phyloP scores from a whole-genome alignment of 768 basidiomycete genomes.

The Tricholomella constricta region DNA sequence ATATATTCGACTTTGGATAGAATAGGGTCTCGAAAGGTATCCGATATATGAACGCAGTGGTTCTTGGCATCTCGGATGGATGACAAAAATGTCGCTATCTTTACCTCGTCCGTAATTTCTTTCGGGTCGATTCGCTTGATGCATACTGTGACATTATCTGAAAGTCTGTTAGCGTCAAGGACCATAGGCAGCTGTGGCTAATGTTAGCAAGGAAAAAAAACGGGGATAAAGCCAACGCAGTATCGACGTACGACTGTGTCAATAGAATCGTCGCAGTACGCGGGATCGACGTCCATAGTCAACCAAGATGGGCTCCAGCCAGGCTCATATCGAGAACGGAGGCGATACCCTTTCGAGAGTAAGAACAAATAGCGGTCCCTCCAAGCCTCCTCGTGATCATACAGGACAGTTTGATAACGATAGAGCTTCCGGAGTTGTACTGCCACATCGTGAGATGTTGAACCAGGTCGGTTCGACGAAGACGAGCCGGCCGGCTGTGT shows the following conservation, averaged over 20 bases:
- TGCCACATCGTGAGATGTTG: not conserved
- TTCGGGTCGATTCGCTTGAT: conserved; percentile 4
- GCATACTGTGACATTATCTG: conserved; percentile 11
- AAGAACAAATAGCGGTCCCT: conserved; percentile 20
- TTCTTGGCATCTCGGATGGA: conserved; percentile 11
- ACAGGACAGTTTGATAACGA: conserved; percentile 8
- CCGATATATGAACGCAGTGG: conserved; percentile 18
- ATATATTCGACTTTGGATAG: conserved; percentile 18
- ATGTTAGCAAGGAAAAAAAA: no score
- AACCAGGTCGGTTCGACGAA: no score
- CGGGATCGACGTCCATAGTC: conserved; percentile 7
- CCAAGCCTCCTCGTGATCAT: conserved; percentile 23
- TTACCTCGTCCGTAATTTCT: conserved; percentile 5
- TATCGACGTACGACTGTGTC: not conserved
- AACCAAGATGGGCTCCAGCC: conserved; percentile 33
- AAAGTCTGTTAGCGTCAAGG: conserved; percentile 9
- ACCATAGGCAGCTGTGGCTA: conserved; percentile 5
- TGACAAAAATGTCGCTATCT: conserved; percentile 12
- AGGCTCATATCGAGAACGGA: conserved; percentile 30
- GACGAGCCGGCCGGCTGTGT: no score
- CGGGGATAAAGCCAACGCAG: conserved; percentile 1
- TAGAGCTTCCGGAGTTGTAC: conserved; percentile 4
- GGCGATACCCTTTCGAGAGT: conserved; percentile 29
- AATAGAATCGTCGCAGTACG: conserved; percentile 5
- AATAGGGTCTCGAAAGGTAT: conserved; percentile 19